Percentiles rank a stretch among this genome's conserved stretches.
Evolutionary conservation across 176 grass and related monocot species (phyloP).

Genomic region (Calamus simplicifolius): DNA sequence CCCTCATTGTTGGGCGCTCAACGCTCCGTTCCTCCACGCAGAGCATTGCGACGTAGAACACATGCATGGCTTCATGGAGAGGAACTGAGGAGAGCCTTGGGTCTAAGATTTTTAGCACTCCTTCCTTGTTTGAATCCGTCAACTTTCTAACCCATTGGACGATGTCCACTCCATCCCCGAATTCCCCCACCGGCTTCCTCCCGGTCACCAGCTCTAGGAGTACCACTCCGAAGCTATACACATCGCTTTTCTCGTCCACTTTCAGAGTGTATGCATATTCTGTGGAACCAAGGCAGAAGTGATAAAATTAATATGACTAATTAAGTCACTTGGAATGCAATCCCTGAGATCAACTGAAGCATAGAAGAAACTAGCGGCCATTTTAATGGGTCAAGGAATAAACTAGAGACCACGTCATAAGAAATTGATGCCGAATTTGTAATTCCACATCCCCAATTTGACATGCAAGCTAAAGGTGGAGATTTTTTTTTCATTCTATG

Average conservation of each 20-base stretch:
- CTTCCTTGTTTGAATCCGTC: conserved; percentile 55
- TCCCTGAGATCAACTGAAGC: too few species aligned
- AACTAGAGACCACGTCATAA: too few species aligned
- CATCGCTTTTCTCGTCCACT: conserved; percentile 95
- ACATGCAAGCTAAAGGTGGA: too few species aligned
- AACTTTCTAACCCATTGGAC: conserved; percentile 73
- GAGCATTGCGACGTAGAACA: conserved; percentile 77
- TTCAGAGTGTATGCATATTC: conserved; percentile 95
- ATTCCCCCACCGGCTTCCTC: conserved; percentile 61
- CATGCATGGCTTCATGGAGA: conserved; percentile 44
- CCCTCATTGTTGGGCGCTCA: conserved; percentile 75
- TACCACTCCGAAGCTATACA: conserved; percentile 87
- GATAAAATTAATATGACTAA: not conserved
- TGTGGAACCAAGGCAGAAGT: conserved; percentile 24
- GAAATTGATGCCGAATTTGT: too few species aligned
- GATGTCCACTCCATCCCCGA: conserved; percentile 87
- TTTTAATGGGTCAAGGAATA: too few species aligned
- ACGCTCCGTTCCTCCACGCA: conserved; percentile 79
- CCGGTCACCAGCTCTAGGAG: conserved; percentile 65
- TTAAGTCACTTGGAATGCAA: too few species aligned
- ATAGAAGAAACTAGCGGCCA: too few species aligned
- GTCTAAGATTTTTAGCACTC: conserved; percentile 54
- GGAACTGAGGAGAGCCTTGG: conserved; percentile 41
- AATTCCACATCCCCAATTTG: too few species aligned
- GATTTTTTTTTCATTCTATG: too few species aligned